These are phyloP conservation scores for Isoetes taiwanensis DNA, from an alignment of 75 land plant genomes.

Conservation along the genomic window DNA sequence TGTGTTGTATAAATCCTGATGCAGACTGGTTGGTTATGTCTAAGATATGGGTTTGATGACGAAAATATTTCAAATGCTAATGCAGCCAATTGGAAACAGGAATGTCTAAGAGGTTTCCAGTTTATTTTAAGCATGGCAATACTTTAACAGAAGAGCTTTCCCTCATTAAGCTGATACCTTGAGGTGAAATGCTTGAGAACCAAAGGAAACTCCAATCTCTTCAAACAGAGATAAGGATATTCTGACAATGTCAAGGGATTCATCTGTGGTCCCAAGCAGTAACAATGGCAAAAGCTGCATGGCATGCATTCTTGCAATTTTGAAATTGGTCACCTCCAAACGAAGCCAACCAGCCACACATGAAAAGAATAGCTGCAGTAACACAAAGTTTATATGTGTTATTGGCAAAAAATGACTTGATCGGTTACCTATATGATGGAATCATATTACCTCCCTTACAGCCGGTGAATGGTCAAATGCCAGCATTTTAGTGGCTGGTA, in stretches of 20 bases:
- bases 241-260: conserved; percentile 16
- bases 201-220: conserved; percentile 17
- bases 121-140: no score
- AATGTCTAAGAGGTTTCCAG: no score
- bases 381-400: background rate
- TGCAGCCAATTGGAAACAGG: no score
- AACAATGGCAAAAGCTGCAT: conserved; percentile 21
- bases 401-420: no score
- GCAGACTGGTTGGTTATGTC: no score
- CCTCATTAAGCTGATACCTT: no score
- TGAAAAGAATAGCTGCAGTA: conserved; percentile 20
- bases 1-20: no score
- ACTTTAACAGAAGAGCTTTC: no score
- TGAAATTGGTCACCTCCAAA: conserved; percentile 5
- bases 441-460: conserved; percentile 29
- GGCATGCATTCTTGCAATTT: conserved; percentile 11
- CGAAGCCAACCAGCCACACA: conserved; percentile 24
- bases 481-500: conserved; percentile 15
- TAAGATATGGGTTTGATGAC: no score
- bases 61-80: no score
- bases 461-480: conserved; percentile 19
- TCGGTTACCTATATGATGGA: no score
- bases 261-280: conserved; percentile 23
- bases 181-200: no score
- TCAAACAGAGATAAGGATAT: conserved; percentile 9